Evolutionary conservation across 768 basidiomycete species (phyloP), one percentile per base, ranked within the genome.

Genomic region (Suillus variegatus): DNA sequence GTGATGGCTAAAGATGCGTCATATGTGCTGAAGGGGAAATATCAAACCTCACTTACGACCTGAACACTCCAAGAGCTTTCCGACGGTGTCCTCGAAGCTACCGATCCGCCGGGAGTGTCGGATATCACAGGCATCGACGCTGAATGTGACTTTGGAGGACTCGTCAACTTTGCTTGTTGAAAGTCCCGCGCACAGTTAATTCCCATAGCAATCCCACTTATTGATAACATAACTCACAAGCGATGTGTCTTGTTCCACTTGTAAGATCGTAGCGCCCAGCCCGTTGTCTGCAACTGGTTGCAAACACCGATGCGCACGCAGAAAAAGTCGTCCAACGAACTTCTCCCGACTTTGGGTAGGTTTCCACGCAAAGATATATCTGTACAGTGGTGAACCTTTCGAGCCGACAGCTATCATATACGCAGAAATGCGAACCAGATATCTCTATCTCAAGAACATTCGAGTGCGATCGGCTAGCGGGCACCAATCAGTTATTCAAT

Each of bases 241-340:
- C 54, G 36, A n/a, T 55, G 20, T 10, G 20, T 36, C 35, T 55
- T 36, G 35, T n/a, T n/a, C 54, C 54, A 55, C 35, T 55, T 55
- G 32, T 55, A 55, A 7, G 54, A 35, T 38, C 54, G 54, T n/a
- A 55, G 36, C n/a, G 54, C 32, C 54, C 54, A 55, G 20, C 54
- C 54, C n/a, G 54, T 55, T 36, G 54, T 55, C 35, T 6, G 32
- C 32, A 55, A 20, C 35, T 55, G 54, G 20, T 38, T n/a, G 54
- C 35, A 36, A 55, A 36, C 54, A 36, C 54, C 13, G 35, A 55
- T 36, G 1, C 54, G 54, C 54, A 55, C 54, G 32, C 54, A n/a
- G 35, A 55, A 55, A 36, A 55, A 55, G 35, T 55, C 54, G 20
- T 55, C 54, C 54, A 20, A 55, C 6, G 35, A 55, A n/a, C 12